phyloP scores from a whole-genome alignment of 371 early-diverging fungal genomes.

The Apophysomyces sp. region DNA sequence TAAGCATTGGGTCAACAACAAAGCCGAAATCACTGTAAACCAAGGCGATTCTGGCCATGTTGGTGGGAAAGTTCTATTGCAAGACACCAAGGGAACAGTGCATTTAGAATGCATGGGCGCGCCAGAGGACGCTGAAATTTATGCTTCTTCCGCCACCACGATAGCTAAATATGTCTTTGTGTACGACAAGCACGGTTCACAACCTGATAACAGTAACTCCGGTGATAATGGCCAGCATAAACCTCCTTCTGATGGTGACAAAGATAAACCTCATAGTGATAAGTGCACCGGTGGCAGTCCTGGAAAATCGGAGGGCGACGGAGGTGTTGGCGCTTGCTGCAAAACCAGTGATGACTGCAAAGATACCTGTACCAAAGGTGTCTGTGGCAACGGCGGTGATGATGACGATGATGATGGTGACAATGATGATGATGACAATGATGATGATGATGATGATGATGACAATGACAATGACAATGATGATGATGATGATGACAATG shows the following conservation, averaged over 20 bases:
- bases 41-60: not conserved
- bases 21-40: not conserved
- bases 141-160: not conserved
- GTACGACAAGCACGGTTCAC: not conserved
- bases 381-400: not conserved
- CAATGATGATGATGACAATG: not conserved
- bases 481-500: constrained; percentile 5
- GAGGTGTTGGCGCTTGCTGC: not conserved
- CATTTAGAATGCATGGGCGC: not conserved
- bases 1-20: too few relatives aligned
- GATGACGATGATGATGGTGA: not conserved
- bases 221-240: not conserved
- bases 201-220: not conserved
- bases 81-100: not conserved
- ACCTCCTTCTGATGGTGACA: too few relatives aligned
- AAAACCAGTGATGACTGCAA: not conserved
- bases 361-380: not conserved
- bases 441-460: not conserved
- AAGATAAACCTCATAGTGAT: not conserved
- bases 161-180: not conserved
- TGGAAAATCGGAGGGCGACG: not conserved
- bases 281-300: not conserved
- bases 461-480: not conserved
- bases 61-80: not conserved
- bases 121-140: not conserved